Evolutionary conservation across 2,329 filamentous ascomycete genomes (phyloP).

Genomic region (Fusarium kyushuense): DNA sequence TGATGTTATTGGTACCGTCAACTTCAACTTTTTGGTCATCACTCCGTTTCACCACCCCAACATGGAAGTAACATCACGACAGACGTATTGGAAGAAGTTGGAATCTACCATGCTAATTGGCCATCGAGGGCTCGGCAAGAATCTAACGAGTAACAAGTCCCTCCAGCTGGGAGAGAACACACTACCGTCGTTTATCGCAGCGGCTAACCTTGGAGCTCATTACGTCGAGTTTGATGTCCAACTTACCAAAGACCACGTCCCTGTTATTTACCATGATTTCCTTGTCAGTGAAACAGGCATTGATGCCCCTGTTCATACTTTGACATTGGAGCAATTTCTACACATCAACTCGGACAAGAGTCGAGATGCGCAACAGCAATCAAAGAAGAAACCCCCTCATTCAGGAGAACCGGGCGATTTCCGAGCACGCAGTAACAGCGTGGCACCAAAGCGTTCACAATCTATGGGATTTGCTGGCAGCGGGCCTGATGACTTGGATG

Average conservation of each 20-base stretch:
- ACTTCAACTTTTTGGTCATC: conserved; percentile 96
- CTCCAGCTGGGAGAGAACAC: conserved; percentile 97
- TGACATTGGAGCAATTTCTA: conserved; percentile 95
- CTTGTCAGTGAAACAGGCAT: conserved; percentile 97
- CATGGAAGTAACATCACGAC: conserved; percentile 88
- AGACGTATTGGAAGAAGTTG: conserved; percentile 97
- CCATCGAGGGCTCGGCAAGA: conserved; percentile 87
- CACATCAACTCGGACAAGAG: conserved; percentile 77
- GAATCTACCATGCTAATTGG: conserved; percentile 85
- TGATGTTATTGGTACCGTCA: conserved; percentile 93
- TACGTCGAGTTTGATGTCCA: conserved; percentile 89
- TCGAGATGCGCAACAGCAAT: conserved; percentile 29
- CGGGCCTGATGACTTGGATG: conserved; percentile 63
- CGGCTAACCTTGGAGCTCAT: conserved; percentile 87
- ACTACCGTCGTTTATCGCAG: conserved; percentile 93
- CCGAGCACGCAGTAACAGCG: conserved; percentile 54
- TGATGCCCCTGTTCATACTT: conserved; percentile 93
- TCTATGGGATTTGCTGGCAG: conserved; percentile 66
- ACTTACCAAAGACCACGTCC: conserved; percentile 97
- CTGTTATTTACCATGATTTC: conserved; percentile 99
- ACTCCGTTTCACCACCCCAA: conserved; percentile 95
- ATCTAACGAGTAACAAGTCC: conserved; percentile 83
- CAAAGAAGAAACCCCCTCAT: conserved; percentile 32
- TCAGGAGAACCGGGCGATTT: conserved; percentile 51
- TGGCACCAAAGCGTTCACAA: conserved; percentile 63